phyloP scores from a whole-genome alignment of 805 yeast genomes.

The Yarrowia sp. region DNA sequence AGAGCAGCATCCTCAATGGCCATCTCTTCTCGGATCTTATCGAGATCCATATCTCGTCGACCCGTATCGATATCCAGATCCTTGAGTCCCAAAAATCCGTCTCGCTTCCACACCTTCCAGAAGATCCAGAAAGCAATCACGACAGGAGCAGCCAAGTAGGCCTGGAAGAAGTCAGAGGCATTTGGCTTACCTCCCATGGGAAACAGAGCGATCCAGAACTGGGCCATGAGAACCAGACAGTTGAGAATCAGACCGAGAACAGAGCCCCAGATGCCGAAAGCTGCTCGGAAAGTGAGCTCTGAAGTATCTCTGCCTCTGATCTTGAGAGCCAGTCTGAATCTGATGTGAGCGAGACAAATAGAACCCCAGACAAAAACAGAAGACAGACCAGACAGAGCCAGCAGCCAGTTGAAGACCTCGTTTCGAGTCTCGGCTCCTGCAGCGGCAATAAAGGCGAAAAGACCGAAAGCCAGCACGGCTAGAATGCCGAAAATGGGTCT shows the following conservation, averaged over 20 bases:
- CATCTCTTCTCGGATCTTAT: neutral
- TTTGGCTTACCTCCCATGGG: neutral
- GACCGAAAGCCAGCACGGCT: conserved; percentile 53
- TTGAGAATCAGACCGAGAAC: neutral
- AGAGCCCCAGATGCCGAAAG: conserved; percentile 68
- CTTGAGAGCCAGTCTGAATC: conserved; percentile 62
- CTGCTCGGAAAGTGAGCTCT: conserved; percentile 66
- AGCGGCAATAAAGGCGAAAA: conserved; percentile 56
- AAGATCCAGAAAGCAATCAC: neutral
- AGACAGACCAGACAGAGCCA: conserved; percentile 38
- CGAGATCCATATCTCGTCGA: neutral
- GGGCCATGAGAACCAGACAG: neutral
- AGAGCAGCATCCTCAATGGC: neutral
- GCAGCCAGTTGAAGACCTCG: conserved; percentile 68
- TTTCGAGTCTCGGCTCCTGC: conserved; percentile 45
- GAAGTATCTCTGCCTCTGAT: conserved; percentile 66
- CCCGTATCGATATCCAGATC: neutral
- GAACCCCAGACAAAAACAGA: conserved; percentile 81
- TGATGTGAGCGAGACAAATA: conserved; percentile 62
- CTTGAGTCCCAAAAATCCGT: neutral
- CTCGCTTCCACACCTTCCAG: neutral
- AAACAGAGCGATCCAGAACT: neutral
- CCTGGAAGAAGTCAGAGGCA: neutral
- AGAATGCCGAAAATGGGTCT: conserved; percentile 61
- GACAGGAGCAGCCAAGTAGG: neutral